Percentiles rank a stretch among this genome's conserved stretches.
These are phyloP conservation scores for Allomyces arbusculus DNA, from an alignment of 192 early-diverging fungal genomes.

Conservation along the genomic window DNA sequence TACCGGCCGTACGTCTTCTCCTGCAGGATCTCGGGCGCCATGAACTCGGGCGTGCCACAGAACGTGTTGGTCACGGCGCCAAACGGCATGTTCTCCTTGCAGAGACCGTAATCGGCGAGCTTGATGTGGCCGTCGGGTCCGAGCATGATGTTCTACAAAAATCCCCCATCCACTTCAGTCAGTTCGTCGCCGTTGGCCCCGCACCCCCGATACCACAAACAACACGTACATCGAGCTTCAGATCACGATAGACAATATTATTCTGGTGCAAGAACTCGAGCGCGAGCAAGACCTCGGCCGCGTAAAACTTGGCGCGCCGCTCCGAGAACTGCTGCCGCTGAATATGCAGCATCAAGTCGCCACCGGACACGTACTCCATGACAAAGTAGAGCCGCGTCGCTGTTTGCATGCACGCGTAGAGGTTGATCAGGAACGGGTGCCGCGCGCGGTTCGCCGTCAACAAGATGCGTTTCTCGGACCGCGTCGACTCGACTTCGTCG, in stretches of 20 bases:
- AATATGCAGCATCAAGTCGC: slow-evolving; percentile 98
- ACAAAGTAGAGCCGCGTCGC: slow-evolving; percentile 91
- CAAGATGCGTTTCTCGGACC: slow-evolving; percentile 87
- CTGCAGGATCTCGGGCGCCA: slow-evolving; percentile 92
- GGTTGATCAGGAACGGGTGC: slow-evolving; percentile 86
- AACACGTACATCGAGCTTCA: neutral
- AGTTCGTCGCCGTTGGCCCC: neutral
- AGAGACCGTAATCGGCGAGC: slow-evolving; percentile 94
- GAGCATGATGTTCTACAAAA: slow-evolving; percentile 81
- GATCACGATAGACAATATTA: slow-evolving; percentile 68
- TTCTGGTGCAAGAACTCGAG: slow-evolving; percentile 90
- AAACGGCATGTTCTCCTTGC: slow-evolving; percentile 87
- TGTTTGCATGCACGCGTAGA: slow-evolving; percentile 94
- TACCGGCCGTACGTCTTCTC: slow-evolving; percentile 91
- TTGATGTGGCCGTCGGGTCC: slow-evolving; percentile 88
- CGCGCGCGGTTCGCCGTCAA: slow-evolving; percentile 71
- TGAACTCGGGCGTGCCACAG: slow-evolving; percentile 97
- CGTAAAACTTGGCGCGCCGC: slow-evolving; percentile 85
- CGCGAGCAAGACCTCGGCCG: slow-evolving; percentile 81
- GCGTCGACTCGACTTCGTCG: slow-evolving; percentile 85
- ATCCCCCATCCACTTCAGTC: neutral
- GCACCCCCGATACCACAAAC: neutral
- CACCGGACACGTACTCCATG: slow-evolving; percentile 93
- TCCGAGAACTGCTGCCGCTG: slow-evolving; percentile 80
- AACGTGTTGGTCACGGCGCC: slow-evolving; percentile 81